These are phyloP conservation scores for Colletotrichum neosansevieriae DNA, from an alignment of 2,329 filamentous ascomycete species.

Conservation along the genomic window DNA sequence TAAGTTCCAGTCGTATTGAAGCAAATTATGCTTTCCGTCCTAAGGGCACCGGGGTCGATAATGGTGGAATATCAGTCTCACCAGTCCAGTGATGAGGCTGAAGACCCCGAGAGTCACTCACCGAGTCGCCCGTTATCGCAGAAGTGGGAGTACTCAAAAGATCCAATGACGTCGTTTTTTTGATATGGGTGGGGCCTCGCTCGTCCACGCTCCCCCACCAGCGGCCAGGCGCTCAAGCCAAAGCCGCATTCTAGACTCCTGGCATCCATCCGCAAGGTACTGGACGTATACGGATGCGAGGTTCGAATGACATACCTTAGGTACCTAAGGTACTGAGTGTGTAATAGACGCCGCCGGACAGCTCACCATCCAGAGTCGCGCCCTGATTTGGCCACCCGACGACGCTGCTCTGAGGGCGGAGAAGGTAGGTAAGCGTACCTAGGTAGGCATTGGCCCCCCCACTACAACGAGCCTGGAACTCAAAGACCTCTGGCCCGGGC, in stretches of 20 bases:
- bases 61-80: conserved; percentile 17
- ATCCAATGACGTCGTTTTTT: conserved; percentile 30
- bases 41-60: not conserved
- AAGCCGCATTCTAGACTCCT: not conserved
- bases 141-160: not conserved
- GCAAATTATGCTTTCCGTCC: not conserved
- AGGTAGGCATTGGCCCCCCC: conserved; percentile 9
- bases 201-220: conserved; percentile 4
- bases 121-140: conserved; percentile 6
- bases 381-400: conserved; percentile 14
- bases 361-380: not conserved
- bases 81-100: not conserved
- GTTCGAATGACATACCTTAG: not conserved
- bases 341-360: not conserved
- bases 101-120: conserved; percentile 30
- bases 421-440: conserved; percentile 14
- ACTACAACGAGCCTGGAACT: conserved; percentile 9
- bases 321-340: no score
- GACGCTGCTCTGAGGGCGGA: conserved; percentile 13
- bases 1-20: no score
- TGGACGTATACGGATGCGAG: conserved; percentile 3
- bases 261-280: not conserved
- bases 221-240: conserved; percentile 6
- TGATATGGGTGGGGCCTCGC: not conserved
- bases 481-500: not conserved